phyloP scores from a whole-genome alignment of 1,284 basidiomycete species.

The Sanghuangporus weigelae region DNA sequence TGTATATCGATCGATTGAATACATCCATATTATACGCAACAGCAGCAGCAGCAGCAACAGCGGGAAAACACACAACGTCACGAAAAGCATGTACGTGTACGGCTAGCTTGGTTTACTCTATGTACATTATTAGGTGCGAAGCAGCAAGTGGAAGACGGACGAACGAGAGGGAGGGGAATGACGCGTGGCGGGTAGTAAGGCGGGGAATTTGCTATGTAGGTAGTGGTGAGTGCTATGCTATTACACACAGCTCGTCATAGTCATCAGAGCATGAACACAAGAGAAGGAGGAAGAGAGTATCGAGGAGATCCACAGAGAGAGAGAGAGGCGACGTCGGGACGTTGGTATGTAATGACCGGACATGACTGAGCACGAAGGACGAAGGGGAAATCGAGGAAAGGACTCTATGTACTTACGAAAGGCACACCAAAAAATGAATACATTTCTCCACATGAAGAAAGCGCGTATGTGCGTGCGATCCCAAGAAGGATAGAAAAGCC shows the following conservation, averaged over 20 bases:
- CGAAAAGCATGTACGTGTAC: neutral
- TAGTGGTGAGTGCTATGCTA: neutral
- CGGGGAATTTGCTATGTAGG: neutral
- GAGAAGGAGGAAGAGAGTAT: neutral
- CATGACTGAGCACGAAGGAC: neutral
- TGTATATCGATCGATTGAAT: neutral
- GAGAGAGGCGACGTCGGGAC: neutral
- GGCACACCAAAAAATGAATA: neutral
- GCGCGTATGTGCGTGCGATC: neutral
- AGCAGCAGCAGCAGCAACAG: too few relatives aligned
- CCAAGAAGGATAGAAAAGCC: neutral
- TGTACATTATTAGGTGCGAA: neutral
- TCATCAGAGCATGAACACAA: neutral
- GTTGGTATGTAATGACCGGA: neutral
- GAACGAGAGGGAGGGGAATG: neutral
- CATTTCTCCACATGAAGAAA: neutral
- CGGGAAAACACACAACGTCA: neutral
- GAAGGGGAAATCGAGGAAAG: neutral
- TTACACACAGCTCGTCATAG: neutral
- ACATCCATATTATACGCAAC: too few relatives aligned
- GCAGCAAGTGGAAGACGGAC: neutral
- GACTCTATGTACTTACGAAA: neutral
- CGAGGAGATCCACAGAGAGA: neutral
- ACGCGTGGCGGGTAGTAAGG: neutral
- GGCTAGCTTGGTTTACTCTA: neutral